Evolutionary conservation across 2,329 filamentous ascomycete genomes (phyloP).

Genomic region (Aschersonia sp.): DNA sequence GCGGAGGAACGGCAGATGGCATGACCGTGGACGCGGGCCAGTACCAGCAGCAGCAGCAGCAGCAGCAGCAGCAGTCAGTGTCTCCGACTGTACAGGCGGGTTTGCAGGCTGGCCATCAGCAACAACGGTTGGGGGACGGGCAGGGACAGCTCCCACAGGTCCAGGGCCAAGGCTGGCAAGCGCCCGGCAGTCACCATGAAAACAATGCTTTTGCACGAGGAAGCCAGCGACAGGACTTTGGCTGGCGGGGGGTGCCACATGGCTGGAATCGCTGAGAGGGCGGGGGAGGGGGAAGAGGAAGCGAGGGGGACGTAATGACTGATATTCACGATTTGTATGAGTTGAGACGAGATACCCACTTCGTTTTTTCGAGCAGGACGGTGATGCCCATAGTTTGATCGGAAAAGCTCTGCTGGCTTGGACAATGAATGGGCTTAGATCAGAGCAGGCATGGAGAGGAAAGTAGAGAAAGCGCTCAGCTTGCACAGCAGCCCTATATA

Average conservation of each 20-base stretch:
- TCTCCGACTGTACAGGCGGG: background rate
- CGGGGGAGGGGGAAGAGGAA: too few relatives aligned
- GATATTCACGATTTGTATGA: too few relatives aligned
- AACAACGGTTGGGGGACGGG: background rate
- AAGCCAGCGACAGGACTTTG: background rate
- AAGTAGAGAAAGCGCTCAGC: too few relatives aligned
- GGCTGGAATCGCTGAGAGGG: background rate
- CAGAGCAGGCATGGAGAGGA: too few relatives aligned
- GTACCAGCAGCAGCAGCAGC: background rate
- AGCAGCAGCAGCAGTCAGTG: too few relatives aligned
- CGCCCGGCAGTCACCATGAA: background rate
- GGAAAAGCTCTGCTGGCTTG: too few relatives aligned
- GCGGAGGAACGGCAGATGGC: background rate
- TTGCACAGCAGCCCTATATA: too few relatives aligned
- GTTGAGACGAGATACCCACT: too few relatives aligned
- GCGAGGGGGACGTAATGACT: too few relatives aligned
- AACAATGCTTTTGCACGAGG: background rate
- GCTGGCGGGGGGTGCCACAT: constrained; percentile 3
- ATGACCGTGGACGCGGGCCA: background rate
- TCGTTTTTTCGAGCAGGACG: too few relatives aligned
- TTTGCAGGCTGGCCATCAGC: background rate
- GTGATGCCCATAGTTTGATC: too few relatives aligned
- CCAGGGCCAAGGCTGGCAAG: background rate
- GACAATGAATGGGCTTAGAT: too few relatives aligned
- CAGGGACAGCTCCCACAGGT: background rate